phyloP scores from a whole-genome alignment of 2,329 filamentous ascomycete genomes.

The Claviceps monticola region DNA sequence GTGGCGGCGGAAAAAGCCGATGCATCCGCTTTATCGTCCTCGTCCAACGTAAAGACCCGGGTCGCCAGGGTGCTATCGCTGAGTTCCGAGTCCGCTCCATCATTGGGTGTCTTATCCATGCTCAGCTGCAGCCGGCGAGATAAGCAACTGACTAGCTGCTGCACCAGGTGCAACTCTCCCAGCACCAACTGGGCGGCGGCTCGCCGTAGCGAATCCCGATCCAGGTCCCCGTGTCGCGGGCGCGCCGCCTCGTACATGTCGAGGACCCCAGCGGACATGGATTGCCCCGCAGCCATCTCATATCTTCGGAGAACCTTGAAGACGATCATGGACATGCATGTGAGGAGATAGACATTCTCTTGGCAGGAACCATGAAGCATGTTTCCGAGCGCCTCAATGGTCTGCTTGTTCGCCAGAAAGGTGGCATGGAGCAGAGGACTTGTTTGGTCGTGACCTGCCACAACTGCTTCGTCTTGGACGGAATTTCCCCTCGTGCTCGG shows the following conservation, averaged over 20 bases:
- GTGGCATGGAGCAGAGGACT: background rate
- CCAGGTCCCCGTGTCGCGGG: background rate
- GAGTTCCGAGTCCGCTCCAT: background rate
- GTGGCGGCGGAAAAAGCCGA: background rate
- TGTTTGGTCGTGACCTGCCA: background rate
- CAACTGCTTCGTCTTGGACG: background rate
- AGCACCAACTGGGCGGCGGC: slow-evolving; percentile 15
- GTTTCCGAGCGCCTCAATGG: slow-evolving; percentile 2
- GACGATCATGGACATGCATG: slow-evolving; percentile 17
- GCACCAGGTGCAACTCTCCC: slow-evolving; percentile 19
- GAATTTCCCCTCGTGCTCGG: background rate
- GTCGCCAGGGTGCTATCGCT: background rate
- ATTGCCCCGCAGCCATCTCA: slow-evolving; percentile 3
- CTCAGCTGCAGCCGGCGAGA: slow-evolving; percentile 6
- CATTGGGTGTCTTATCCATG: background rate
- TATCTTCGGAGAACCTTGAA: slow-evolving; percentile 20
- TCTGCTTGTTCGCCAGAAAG: slow-evolving; percentile 3
- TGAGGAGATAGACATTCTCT: slow-evolving; percentile 16
- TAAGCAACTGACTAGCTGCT: slow-evolving; percentile 15
- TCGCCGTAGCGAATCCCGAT: background rate
- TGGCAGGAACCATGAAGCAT: slow-evolving; percentile 20
- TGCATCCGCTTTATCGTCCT: background rate
- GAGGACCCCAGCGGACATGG: background rate
- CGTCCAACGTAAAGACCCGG: background rate
- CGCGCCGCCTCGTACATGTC: background rate